phyloP scores from a whole-genome alignment of 495 filamentous ascomycete genomes.

The Aspergillus mulundensis region DNA sequence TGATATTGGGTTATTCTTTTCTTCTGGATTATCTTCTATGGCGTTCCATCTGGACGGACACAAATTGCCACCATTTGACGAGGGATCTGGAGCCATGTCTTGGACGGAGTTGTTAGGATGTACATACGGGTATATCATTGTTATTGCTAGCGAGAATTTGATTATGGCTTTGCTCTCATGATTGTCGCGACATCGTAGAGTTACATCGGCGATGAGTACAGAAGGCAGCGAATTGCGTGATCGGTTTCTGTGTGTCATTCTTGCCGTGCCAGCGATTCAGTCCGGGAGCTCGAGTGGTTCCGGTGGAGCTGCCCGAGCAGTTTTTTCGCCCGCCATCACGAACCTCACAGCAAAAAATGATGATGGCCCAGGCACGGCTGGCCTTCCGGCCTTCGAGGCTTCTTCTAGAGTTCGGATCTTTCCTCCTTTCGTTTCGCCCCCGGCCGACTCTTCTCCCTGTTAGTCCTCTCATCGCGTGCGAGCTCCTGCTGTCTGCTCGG shows the following conservation, averaged over 20 bases:
- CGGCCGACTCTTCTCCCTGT: background rate
- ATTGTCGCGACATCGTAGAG: background rate
- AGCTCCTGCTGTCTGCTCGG: background rate
- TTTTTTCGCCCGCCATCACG: background rate
- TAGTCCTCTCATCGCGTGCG: background rate
- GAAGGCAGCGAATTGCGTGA: constrained; percentile 31
- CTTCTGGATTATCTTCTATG: constrained; percentile 3
- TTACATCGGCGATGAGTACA: constrained; percentile 2
- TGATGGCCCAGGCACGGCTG: background rate
- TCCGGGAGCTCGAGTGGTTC: background rate
- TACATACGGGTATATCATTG: constrained; percentile 23
- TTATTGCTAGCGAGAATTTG: background rate
- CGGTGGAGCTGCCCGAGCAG: constrained; percentile 15
- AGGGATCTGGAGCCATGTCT: constrained; percentile 10
- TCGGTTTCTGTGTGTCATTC: constrained; percentile 49
- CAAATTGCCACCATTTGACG: constrained; percentile 31
- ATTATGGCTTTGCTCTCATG: background rate
- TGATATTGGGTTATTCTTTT: background rate
- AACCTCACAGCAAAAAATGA: background rate
- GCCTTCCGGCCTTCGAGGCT: background rate
- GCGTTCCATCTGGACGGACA: constrained; percentile 27
- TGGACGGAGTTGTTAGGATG: constrained; percentile 14
- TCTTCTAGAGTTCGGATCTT: background rate
- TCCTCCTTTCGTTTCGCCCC: background rate
- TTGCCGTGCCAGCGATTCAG: background rate